A percentile compares a stretch with the other conserved stretches of the same genome.
Conservation (phyloP, 371 early-diverging fungal genomes). For the Mortierella sp. region DNA sequence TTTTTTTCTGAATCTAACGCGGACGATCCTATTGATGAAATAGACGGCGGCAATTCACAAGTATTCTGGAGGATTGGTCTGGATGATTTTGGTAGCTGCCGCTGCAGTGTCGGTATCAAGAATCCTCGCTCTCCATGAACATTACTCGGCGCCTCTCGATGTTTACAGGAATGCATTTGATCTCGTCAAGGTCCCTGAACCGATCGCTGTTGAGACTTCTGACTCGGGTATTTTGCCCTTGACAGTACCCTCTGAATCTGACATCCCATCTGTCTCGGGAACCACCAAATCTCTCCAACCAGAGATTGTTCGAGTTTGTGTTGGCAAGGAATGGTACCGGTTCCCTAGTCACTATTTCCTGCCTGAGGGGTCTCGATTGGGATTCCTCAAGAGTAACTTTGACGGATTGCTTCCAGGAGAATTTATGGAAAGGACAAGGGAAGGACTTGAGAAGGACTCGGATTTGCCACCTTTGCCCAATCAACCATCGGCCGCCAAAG, state of each 20-base stretch:
- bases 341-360: constrained; percentile 93
- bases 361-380: constrained; percentile 70
- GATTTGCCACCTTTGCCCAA: constrained; percentile 4
- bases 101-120: constrained; percentile 70
- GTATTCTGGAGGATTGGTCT: constrained; percentile 44
- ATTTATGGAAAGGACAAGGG: constrained; percentile 47
- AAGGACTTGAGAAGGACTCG: not conserved
- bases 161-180: constrained; percentile 59
- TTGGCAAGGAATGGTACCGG: constrained; percentile 95
- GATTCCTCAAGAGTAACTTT: constrained; percentile 70
- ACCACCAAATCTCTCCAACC: constrained; percentile 4
- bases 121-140: constrained; percentile 63
- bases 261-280: not conserved
- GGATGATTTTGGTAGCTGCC: constrained; percentile 55
- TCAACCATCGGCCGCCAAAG: constrained; percentile 28
- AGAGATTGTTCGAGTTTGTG: constrained; percentile 70
- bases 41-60: constrained; percentile 47
- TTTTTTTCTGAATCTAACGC: too few relatives aligned
- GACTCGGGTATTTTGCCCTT: constrained; percentile 54
- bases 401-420: constrained; percentile 76
- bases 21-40: not conserved
- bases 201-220: constrained; percentile 37
- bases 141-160: constrained; percentile 75
- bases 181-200: constrained; percentile 17
- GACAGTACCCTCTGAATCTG: constrained; percentile 1